phyloP scores from a whole-genome alignment of 768 basidiomycete species.

The Xerocomellus chrysenteron region DNA sequence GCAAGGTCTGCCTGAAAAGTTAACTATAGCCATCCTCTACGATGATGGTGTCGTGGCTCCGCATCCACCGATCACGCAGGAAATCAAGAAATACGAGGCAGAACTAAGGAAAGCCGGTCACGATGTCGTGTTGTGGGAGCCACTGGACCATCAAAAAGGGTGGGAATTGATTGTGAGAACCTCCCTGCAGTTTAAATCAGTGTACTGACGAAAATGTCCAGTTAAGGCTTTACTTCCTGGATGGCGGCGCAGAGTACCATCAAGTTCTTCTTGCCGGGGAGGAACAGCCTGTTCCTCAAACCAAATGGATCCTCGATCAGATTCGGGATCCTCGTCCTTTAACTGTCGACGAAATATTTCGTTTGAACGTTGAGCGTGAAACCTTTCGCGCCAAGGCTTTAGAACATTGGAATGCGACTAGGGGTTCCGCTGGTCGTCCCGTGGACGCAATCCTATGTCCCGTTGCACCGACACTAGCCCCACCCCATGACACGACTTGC shows the following conservation, averaged over 20 bases:
- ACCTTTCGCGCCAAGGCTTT: slow-evolving; percentile 40
- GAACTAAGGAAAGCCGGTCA: slow-evolving; percentile 47
- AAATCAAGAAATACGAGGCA: slow-evolving; percentile 38
- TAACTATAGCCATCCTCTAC: slow-evolving; percentile 48
- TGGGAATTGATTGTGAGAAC: slow-evolving; percentile 47
- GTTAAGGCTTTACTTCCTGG: slow-evolving; percentile 49
- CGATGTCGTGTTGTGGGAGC: slow-evolving; percentile 49
- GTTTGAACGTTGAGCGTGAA: slow-evolving; percentile 45
- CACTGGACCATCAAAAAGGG: slow-evolving; percentile 42
- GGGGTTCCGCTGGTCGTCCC: slow-evolving; percentile 37
- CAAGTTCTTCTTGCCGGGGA: slow-evolving; percentile 33
- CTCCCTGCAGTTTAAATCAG: background rate
- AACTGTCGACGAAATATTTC: slow-evolving; percentile 43
- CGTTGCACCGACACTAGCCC: slow-evolving; percentile 45
- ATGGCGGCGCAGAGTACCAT: slow-evolving; percentile 47
- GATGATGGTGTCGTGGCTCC: slow-evolving; percentile 52
- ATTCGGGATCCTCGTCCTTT: slow-evolving; percentile 38
- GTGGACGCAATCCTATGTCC: slow-evolving; percentile 51
- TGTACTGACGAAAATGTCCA: slow-evolving; percentile 23
- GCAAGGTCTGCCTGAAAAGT: slow-evolving; percentile 37
- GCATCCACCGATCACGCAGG: slow-evolving; percentile 47
- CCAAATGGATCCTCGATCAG: slow-evolving; percentile 44
- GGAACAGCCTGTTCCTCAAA: slow-evolving; percentile 42
- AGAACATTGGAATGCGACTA: slow-evolving; percentile 46
- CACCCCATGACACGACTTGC: slow-evolving; percentile 46